These are phyloP conservation scores for Teunomyces lycoperdinae DNA, from an alignment of 805 yeast genomes.

Conservation along the genomic window DNA sequence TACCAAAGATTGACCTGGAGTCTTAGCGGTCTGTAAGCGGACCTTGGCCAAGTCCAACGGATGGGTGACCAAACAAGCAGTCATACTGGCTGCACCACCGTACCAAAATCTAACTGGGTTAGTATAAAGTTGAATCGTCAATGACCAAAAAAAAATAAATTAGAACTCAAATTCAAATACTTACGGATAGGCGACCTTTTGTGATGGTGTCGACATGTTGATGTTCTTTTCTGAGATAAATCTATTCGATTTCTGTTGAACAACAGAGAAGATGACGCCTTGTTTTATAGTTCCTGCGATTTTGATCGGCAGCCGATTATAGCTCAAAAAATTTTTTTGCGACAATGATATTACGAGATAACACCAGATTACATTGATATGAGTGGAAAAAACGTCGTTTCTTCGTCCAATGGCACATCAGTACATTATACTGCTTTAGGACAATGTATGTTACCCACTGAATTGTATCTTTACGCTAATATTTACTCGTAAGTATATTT, in stretches of 20 bases:
- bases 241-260: background rate
- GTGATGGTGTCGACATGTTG: background rate
- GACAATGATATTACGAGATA: background rate
- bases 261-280: background rate
- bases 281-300: background rate
- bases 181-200: constrained; percentile 14
- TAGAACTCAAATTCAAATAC: constrained; percentile 2
- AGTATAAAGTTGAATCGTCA: constrained; percentile 1
- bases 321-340: background rate
- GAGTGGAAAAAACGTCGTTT: background rate
- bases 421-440: too few species aligned
- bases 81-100: constrained; percentile 68
- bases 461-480: background rate
- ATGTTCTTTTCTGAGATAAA: background rate
- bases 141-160: background rate
- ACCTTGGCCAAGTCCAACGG: constrained; percentile 88
- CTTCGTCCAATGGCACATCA: too few species aligned
- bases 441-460: too few species aligned
- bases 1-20: constrained; percentile 60
- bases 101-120: constrained; percentile 49
- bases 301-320: background rate
- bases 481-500: background rate
- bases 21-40: constrained; percentile 73
- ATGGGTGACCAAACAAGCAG: constrained; percentile 68
- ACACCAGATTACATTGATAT: background rate